Evolutionary conservation across 163 green algal species (phyloP), one percentile per base, ranked within the genome.

Genomic region (Chloroidium sp.): DNA sequence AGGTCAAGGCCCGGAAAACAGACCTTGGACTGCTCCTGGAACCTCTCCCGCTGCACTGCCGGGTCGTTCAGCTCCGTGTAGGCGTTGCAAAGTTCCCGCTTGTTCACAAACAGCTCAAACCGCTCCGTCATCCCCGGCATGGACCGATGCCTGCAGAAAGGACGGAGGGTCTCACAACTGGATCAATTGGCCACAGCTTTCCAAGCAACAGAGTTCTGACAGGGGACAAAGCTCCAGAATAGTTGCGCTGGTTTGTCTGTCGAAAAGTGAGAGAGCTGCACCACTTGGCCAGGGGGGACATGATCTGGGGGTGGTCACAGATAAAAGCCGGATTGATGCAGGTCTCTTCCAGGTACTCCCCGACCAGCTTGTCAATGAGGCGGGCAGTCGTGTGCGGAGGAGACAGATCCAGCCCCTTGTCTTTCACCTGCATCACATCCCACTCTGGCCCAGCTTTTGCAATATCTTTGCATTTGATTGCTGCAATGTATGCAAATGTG

Each of bases 1-100:
- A 74, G n/a, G 1, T 12, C 68, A 74, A 36, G 36, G 36, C 36
- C 36, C 36, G 74, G 14, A 77, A 62, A 12, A 1, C 74, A 68
- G 10, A 94, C 83, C 87, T 97, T 92, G 13, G 85, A 89, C 85
- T 97, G 91, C 74, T 98, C 91, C 58, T 80, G 79, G 85, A 98
- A 91, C 57, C 94, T 85, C 74, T 82, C 67, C 3, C 93, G 91
- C 88, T 99, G 96, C 74, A 98, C 94, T 4, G 97, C 62, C 0
- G 96, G 95, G 86, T 99, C 96, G 2, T 95, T 99, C 74, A 99
- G 86, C 90, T 99, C 96, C 4, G 88, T 95, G 90, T 97, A 99
- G 6, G 89, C 89, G 87, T 99, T 99, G 77, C 93, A 94, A 8
- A 98, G 88, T 88, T 99, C 96, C 77, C 94, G 87, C 4, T 91